phyloP scores from a whole-genome alignment of 106 monocot species.

The Cymbidium sinense region DNA sequence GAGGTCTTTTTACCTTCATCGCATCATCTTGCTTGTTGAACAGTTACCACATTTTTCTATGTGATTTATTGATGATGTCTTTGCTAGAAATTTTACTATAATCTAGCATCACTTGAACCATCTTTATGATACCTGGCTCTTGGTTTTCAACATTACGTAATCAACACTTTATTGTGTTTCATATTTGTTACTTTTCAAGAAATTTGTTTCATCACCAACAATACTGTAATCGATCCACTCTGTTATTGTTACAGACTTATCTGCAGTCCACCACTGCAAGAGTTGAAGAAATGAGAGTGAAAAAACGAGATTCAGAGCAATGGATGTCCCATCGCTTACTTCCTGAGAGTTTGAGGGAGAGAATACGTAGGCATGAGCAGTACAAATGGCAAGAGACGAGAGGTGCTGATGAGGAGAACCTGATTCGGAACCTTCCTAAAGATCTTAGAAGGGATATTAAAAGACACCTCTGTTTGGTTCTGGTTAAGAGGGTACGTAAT shows the following conservation, averaged over 20 bases:
- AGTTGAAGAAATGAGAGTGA: too few species aligned
- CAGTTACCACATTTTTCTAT: too few species aligned
- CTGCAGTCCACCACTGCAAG: slow-evolving; percentile 80
- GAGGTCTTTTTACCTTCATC: too few species aligned
- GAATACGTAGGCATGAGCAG: slow-evolving; percentile 88
- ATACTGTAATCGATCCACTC: not conserved
- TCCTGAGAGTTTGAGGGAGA: slow-evolving; percentile 66
- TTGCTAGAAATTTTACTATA: too few species aligned
- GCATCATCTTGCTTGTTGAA: too few species aligned
- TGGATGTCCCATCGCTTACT: slow-evolving; percentile 95
- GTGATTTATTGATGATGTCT: too few species aligned
- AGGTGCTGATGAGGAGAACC: slow-evolving; percentile 80
- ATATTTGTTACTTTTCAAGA: not conserved
- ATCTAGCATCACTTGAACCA: too few species aligned
- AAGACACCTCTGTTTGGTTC: slow-evolving; percentile 76
- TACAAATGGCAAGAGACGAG: slow-evolving; percentile 94
- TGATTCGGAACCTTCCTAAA: slow-evolving; percentile 77
- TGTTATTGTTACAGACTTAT: slow-evolving; percentile 52
- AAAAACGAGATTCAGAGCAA: slow-evolving; percentile 80
- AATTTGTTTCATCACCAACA: not conserved
- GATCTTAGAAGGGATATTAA: slow-evolving; percentile 94
- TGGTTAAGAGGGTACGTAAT: slow-evolving; percentile 63
- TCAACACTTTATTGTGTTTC: not conserved
- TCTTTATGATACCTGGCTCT: too few species aligned
- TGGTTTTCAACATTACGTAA: too few species aligned